These are phyloP conservation scores for Sphagnum contortum DNA, from an alignment of 225 moss, liverwort and hornwort genomes.

Conservation along the genomic window DNA sequence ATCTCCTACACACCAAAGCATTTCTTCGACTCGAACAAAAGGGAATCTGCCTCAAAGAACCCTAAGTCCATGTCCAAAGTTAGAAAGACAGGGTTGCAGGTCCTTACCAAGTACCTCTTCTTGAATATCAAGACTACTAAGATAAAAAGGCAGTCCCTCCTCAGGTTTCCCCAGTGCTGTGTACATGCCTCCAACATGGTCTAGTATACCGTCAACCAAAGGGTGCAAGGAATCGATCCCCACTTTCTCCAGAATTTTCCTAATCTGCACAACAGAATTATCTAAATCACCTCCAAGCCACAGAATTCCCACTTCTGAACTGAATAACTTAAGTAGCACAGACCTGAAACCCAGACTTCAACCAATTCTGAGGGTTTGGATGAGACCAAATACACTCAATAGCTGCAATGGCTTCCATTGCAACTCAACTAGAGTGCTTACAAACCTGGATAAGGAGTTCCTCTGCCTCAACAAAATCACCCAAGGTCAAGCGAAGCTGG, in stretches of 20 bases:
- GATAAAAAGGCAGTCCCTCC: slow-evolving; percentile 56
- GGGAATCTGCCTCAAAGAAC: too few relatives aligned
- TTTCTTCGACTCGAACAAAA: too few relatives aligned
- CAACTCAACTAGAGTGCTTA: too few relatives aligned
- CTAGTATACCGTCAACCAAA: slow-evolving; percentile 59
- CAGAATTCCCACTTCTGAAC: too few relatives aligned
- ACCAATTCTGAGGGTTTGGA: too few relatives aligned
- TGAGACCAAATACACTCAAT: too few relatives aligned
- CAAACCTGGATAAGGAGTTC: slow-evolving; percentile 41
- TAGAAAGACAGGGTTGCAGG: not conserved
- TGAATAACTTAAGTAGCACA: too few relatives aligned
- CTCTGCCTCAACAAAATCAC: slow-evolving; percentile 61
- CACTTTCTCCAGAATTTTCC: slow-evolving; percentile 45
- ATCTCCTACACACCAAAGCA: too few relatives aligned
- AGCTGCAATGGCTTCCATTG: too few relatives aligned
- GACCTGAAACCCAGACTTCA: not conserved
- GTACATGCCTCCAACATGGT: slow-evolving; percentile 87
- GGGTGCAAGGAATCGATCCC: slow-evolving; percentile 43
- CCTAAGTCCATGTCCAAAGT: too few relatives aligned
- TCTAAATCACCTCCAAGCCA: too few relatives aligned
- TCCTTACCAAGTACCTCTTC: slow-evolving; percentile 58
- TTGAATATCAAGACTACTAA: slow-evolving; percentile 70
- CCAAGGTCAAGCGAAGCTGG: slow-evolving; percentile 73
- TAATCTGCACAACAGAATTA: slow-evolving; percentile 32
- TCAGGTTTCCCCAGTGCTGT: slow-evolving; percentile 60